Base-by-base conservation (phyloP, 169 alveolate species). In the Toxoplasma gondii region DNA sequence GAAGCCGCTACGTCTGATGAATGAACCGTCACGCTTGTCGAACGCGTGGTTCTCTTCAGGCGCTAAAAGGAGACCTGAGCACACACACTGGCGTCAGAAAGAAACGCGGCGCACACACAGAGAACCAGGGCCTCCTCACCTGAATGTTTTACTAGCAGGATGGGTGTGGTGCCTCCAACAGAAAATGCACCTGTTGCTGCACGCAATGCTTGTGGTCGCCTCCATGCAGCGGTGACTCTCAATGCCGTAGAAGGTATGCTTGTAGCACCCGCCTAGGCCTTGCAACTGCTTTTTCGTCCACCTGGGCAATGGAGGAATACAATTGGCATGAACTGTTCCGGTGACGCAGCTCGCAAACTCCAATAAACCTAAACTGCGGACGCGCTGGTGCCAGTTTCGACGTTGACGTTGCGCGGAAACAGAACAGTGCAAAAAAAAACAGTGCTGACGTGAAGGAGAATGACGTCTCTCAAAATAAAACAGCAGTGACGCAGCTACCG, bases 91-190 rank as follows among this genome's bases (percentile, higher is more conserved):
- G 58, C 58, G 4, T 12, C 58, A 49, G 58, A 49, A 12, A 49
- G 58, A 49, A 12, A 49, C 58, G 12, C 58, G 22, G 58, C 12
- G 58, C 58, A 4, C 58, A 49, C 58, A 4, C 58, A 12, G 58
- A 49, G 58, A 49, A 49, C 22, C 58, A 12, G 58, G 58, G 58
- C 27, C 49, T 16, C 22, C 54, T 82, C 41, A 82, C 90, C 90
- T 82, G 90, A 82, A 82, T 2, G 90, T 82, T 82, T 82, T 82
- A 67, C 90, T 97, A 17, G 97, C 98, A 12, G 98, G 98, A 91
- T 98, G 97, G 45, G 97, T 97, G 96, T 98, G 99, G 93, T 98
- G 99, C 64, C 99, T 93, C 99, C 99, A 98, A 96, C 99, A 98
- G 96, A 98, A 98, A 17, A 98, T 98, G 91, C 99, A 98, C 82